Evolutionary conservation across 1,284 basidiomycete genomes (phyloP), one percentile per base, ranked within the genome.

Genomic region (Singerocomus inundabilis): DNA sequence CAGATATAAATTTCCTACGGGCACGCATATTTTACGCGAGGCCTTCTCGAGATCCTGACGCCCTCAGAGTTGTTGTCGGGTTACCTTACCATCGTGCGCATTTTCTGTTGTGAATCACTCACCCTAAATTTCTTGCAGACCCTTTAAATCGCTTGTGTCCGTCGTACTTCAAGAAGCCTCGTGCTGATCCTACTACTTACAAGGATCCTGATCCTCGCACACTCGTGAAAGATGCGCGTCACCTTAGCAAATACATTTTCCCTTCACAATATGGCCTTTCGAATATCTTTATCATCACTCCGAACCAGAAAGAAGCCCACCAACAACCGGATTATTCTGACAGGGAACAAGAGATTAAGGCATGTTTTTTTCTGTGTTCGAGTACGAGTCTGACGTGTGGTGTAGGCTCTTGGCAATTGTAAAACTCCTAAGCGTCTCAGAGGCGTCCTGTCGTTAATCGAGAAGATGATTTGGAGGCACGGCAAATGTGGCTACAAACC

Each of bases 231-330:
- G 64, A 78, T 47, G 77, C 79, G 1, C 77, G 88, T 21, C 84
- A 84, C 58, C 66, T 91, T 2, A 75, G 84, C 21, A 93, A 92
- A 70, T 90, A 94, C 62, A 72, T 96, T 0, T 95, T 95, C 59
- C 84, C 91, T 7, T 76, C 82, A 28, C 88, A 93, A 57, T 91
- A 86, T 57, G 77, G 78, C 0, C 67, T 95, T 1, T 66, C 76
- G 11, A 88, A 75, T 55, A 76, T 83, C 4, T 93, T 80, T 46
- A 31, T 42, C 18, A 49, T 61, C 48, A 51, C 47, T 36, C 49
- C 51, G 40, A 59, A 39, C 48, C 54, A 49, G 48, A 74, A 60
- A 55, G 58, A 68, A 41, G 40, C 54, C 0, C 66, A 64, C 37
- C 57, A 62, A 16, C 72, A 76, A 43, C 72, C 76, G 4, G 77